Evolutionary conservation across 1,284 basidiomycete genomes (phyloP).

Genomic region (Ceraceosorus guamensis): DNA sequence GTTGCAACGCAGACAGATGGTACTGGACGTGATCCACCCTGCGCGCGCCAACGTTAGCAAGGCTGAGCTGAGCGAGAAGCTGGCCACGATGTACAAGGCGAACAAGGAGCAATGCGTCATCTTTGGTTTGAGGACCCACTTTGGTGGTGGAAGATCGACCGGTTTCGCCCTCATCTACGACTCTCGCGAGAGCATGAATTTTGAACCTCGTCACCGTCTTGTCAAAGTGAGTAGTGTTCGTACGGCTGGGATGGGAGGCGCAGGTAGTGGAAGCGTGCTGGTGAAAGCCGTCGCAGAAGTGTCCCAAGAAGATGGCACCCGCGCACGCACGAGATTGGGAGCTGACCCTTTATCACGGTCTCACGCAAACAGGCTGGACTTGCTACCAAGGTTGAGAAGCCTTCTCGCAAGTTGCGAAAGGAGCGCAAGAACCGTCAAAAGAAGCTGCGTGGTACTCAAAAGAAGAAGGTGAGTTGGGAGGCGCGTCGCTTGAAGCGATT

Average conservation of each 20-base stretch:
- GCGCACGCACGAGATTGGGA: too few relatives aligned
- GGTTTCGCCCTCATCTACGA: conserved; percentile 97
- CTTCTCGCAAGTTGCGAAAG: conserved; percentile 96
- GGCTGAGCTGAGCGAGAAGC: conserved; percentile 84
- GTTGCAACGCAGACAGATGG: conserved; percentile 68
- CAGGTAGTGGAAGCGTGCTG: background rate
- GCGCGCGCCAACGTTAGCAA: conserved; percentile 90
- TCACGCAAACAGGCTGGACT: conserved; percentile 65
- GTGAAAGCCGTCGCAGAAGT: too few relatives aligned
- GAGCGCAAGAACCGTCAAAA: conserved; percentile 98
- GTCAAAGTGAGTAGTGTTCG: conserved; percentile 66
- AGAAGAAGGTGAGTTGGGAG: conserved; percentile 30
- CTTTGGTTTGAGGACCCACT: conserved; percentile 70
- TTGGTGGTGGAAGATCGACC: conserved; percentile 96
- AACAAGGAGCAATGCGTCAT: conserved; percentile 59
- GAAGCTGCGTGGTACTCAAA: conserved; percentile 71
- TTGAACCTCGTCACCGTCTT: conserved; percentile 93
- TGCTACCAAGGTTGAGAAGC: conserved; percentile 73
- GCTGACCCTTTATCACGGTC: too few relatives aligned
- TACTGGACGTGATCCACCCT: conserved; percentile 93
- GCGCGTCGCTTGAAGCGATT: too few relatives aligned
- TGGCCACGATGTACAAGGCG: conserved; percentile 65
- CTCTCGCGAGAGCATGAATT: conserved; percentile 79
- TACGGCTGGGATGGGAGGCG: too few relatives aligned
- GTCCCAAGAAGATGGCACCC: too few relatives aligned